Evolutionary conservation across 257 asterid genomes (phyloP).

Genomic region (Solanum medicagineum): DNA sequence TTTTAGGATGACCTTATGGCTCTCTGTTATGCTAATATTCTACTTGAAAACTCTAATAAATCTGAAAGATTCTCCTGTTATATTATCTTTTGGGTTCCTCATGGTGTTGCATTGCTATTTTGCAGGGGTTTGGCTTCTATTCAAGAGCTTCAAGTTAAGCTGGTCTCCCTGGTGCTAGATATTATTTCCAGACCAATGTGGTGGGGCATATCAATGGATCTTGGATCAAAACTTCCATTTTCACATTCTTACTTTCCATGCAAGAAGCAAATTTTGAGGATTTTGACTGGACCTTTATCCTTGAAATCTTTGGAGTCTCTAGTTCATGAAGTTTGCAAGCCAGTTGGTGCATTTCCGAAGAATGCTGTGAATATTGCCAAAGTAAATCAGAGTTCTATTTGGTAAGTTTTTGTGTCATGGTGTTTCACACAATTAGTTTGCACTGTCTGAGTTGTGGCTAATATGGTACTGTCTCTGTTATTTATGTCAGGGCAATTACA

Average conservation of each 20-base stretch:
- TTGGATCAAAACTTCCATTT: constrained; percentile 53
- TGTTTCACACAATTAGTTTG: neutral
- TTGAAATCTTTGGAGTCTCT: constrained; percentile 37
- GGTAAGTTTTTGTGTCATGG: constrained; percentile 31
- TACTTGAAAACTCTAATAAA: neutral
- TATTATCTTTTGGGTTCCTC: neutral
- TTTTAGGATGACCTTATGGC: neutral
- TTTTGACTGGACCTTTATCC: constrained; percentile 48
- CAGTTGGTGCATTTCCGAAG: constrained; percentile 16
- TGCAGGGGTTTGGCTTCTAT: constrained; percentile 79
- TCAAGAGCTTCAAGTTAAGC: constrained; percentile 44
- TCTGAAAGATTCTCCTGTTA: neutral
- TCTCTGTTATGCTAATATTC: neutral
- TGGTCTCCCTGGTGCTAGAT: constrained; percentile 45
- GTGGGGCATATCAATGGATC: constrained; percentile 72
- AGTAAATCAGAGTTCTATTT: constrained; percentile 51
- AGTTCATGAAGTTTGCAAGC: constrained; percentile 22
- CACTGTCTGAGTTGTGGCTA: constrained; percentile 4
- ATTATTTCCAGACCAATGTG: constrained; percentile 60
- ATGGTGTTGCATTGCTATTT: constrained; percentile 24
- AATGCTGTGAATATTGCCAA: constrained; percentile 18
- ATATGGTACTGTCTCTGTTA: neutral
- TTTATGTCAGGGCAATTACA: constrained; percentile 43
- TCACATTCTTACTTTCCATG: constrained; percentile 58
- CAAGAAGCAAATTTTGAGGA: constrained; percentile 29